phyloP scores from a whole-genome alignment of 768 basidiomycete genomes.

The Xanthoconium stramineum region DNA sequence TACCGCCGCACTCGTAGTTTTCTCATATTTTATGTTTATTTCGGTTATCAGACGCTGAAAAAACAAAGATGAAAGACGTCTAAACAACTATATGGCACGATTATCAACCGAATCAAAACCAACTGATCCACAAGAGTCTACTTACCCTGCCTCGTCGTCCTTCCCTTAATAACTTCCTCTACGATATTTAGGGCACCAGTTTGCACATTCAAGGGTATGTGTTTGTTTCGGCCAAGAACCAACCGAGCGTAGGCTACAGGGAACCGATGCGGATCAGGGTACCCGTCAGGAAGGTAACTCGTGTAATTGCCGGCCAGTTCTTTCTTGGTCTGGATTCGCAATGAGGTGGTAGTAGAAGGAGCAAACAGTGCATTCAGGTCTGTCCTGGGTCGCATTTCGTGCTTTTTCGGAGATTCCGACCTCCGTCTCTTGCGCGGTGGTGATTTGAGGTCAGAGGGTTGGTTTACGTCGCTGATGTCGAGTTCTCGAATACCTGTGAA shows the following conservation, averaged over 20 bases:
- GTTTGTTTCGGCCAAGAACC: slow-evolving; percentile 41
- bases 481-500: slow-evolving; percentile 20
- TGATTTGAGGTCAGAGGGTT: background rate
- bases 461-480: slow-evolving; percentile 9
- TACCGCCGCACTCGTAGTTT: slow-evolving; percentile 11
- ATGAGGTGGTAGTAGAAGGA: background rate
- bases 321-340: slow-evolving; percentile 27
- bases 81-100: slow-evolving; percentile 10
- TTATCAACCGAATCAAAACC: background rate
- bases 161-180: slow-evolving; percentile 12
- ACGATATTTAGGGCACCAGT: slow-evolving; percentile 41
- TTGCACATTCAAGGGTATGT: slow-evolving; percentile 40
- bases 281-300: slow-evolving; percentile 36
- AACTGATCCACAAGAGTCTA: background rate
- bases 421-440: slow-evolving; percentile 5
- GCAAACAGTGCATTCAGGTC: slow-evolving; percentile 21
- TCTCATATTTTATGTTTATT: slow-evolving; percentile 31
- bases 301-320: slow-evolving; percentile 54
- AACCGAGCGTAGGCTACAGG: slow-evolving; percentile 43
- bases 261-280: slow-evolving; percentile 29
- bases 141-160: slow-evolving; percentile 12
- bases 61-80: background rate
- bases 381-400: slow-evolving; percentile 22
- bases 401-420: slow-evolving; percentile 4
- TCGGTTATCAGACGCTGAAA: slow-evolving; percentile 8